Conservation (phyloP, 768 basidiomycete genomes). For the Phylloporus arenicola region DNA sequence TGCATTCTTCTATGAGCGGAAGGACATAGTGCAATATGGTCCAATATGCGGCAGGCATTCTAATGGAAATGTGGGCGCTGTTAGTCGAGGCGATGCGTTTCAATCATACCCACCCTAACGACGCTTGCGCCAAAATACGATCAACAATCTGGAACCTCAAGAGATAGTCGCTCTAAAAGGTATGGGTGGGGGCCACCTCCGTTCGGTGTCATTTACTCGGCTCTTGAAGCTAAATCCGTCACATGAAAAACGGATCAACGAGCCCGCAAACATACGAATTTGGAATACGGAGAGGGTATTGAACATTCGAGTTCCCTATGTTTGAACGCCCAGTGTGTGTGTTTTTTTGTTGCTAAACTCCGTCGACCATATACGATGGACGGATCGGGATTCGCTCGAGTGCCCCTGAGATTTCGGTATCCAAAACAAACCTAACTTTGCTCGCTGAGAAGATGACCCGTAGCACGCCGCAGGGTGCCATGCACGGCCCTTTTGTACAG, state of each 20-base stretch:
- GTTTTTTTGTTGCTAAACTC: background rate
- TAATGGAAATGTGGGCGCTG: conserved; percentile 48
- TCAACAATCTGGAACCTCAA: conserved; percentile 56
- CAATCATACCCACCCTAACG: conserved; percentile 46
- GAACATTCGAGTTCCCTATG: conserved; percentile 46
- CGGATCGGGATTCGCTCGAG: conserved; percentile 9
- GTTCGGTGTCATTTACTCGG: background rate
- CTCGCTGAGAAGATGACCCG: background rate
- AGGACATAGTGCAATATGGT: conserved; percentile 51
- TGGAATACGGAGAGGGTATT: conserved; percentile 48
- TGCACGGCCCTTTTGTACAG: background rate
- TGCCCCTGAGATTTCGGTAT: conserved; percentile 7
- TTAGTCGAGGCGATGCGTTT: conserved; percentile 49
- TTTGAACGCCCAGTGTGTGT: conserved; percentile 29
- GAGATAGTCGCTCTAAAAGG: conserved; percentile 61
- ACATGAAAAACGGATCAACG: conserved; percentile 45
- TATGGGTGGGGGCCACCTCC: conserved; percentile 16
- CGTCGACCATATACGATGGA: conserved; percentile 3
- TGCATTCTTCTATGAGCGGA: conserved; percentile 70
- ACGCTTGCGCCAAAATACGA: conserved; percentile 47
- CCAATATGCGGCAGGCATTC: conserved; percentile 45
- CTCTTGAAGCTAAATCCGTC: conserved; percentile 23
- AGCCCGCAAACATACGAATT: conserved; percentile 55
- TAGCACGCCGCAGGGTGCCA: background rate
- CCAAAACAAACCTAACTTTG: conserved; percentile 19